Percentiles rank a stretch among this genome's conserved stretches.
Evolutionary conservation across 345 rosid species (phyloP).

Genomic region (Nasturtium officinale): DNA sequence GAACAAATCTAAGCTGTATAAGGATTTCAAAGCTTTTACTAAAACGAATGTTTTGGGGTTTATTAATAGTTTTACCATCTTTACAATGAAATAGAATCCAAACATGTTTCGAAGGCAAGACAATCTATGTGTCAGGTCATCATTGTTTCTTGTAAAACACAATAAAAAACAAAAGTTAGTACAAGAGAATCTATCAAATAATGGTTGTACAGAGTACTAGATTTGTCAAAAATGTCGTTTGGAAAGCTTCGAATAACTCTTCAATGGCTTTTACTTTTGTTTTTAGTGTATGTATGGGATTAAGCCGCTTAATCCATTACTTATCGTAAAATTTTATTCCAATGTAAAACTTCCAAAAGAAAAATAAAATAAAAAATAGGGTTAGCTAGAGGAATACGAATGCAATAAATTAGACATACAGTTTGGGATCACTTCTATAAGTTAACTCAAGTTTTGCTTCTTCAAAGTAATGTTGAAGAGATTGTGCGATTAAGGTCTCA

Average conservation of each 20-base stretch:
- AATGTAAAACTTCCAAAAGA: neutral
- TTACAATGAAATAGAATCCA: neutral
- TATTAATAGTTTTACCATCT: neutral
- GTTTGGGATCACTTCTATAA: too few relatives aligned
- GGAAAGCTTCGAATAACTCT: neutral
- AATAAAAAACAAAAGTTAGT: neutral
- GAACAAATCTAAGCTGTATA: neutral
- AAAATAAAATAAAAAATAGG: too few relatives aligned
- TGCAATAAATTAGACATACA: neutral
- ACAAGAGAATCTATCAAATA: neutral
- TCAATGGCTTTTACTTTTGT: neutral
- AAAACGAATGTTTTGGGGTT: neutral
- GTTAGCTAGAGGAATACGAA: neutral
- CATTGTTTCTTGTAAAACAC: neutral
- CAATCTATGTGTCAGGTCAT: neutral
- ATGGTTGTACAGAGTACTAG: neutral
- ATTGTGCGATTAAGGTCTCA: too few relatives aligned
- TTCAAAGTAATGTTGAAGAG: too few relatives aligned
- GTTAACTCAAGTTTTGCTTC: too few relatives aligned
- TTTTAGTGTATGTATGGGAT: neutral
- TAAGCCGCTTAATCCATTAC: slow-evolving; percentile 3
- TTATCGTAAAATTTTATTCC: neutral
- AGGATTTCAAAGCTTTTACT: neutral
- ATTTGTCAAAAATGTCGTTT: slow-evolving; percentile 10
- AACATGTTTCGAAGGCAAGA: neutral